Evolutionary conservation across 202 grass and related monocot species (phyloP), one percentile per base, ranked within the genome.

Genomic region (Cymbopogon flexuosus): DNA sequence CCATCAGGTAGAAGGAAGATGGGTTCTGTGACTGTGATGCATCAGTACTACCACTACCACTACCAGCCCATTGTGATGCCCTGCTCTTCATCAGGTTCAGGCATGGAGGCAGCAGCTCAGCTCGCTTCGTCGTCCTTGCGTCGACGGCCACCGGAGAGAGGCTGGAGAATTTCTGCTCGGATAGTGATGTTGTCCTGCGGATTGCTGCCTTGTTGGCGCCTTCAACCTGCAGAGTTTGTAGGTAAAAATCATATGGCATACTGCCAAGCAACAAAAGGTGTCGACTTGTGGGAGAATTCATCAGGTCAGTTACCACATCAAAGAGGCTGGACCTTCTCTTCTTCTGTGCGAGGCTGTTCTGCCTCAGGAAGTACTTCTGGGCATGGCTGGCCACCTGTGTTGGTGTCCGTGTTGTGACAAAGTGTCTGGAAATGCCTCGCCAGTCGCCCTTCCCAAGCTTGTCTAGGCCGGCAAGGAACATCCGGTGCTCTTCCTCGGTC

Each of bases 341-440:
- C 72, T 84, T 89, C 6, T 89, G 75, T 23, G 79, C 81, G 37
- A 87, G 39, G 77, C 81, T 92, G 42, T 33, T 84, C 63, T 84
- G 90, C 65, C 90, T 87, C 22, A 92, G 84, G 80, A 92, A 92
- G 58, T 92, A 87, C 66, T 89, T 89, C 75, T 92, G 90, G 14
- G 87, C 91, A 68, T 93, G 91, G 69, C 91, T 93, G 3, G 91
- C 91, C 14, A 93, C 88, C 63, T 93, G 91, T 6, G 88, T 90
- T 5, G 91, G 85, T n/a, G 79, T 93, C 84, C 91, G 84, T 30
- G 88, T 90, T 29, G 64, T 65, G 31, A 93, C 85, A 18, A 90
- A 93, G 47, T 83, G 78, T 5, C 69, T 63, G 1, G 91, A 93
- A 78, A 93, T 93, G n/a, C 91, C 88, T 22, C 91, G 82, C 91